These are phyloP conservation scores for Lactarius indigo DNA, from an alignment of 768 basidiomycete genomes.

Conservation along the genomic window DNA sequence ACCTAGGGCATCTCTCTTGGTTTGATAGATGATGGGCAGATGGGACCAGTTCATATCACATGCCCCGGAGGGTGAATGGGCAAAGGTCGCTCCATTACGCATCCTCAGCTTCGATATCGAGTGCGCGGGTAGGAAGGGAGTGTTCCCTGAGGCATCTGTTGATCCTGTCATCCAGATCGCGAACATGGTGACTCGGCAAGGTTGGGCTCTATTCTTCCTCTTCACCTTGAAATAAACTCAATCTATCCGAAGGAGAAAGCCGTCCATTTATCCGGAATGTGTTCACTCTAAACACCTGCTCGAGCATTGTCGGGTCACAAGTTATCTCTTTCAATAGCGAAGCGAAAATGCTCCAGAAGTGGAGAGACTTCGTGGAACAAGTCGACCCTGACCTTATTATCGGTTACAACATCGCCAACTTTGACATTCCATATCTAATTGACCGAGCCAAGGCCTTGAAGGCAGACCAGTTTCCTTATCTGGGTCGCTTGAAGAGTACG, in stretches of 20 bases:
- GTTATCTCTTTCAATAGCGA: conserved; percentile 83
- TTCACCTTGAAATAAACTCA: neutral
- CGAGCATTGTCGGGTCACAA: conserved; percentile 97
- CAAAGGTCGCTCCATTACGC: conserved; percentile 86
- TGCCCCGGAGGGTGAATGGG: conserved; percentile 88
- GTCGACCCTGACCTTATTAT: conserved; percentile 96
- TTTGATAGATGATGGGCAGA: conserved; percentile 38
- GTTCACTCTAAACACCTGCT: conserved; percentile 92
- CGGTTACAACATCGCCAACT: conserved; percentile 91
- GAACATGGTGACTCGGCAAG: conserved; percentile 98
- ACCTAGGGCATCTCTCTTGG: neutral
- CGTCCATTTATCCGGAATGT: conserved; percentile 96
- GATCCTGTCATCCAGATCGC: conserved; percentile 99
- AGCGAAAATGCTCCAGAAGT: conserved; percentile 65
- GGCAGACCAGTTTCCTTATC: conserved; percentile 58
- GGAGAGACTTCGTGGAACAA: conserved; percentile 85
- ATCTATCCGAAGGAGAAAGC: conserved; percentile 59
- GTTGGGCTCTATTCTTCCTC: conserved; percentile 36
- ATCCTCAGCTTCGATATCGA: conserved; percentile 99
- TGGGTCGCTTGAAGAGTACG: conserved; percentile 47
- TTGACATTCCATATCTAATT: conserved; percentile 95
- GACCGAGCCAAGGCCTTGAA: conserved; percentile 88
- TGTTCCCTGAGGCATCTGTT: conserved; percentile 86
- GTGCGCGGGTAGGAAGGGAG: conserved; percentile 95
- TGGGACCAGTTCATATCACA: conserved; percentile 87